These are phyloP conservation scores for Santalum album DNA, from an alignment of 164 flowering plant genomes.

Conservation along the genomic window DNA sequence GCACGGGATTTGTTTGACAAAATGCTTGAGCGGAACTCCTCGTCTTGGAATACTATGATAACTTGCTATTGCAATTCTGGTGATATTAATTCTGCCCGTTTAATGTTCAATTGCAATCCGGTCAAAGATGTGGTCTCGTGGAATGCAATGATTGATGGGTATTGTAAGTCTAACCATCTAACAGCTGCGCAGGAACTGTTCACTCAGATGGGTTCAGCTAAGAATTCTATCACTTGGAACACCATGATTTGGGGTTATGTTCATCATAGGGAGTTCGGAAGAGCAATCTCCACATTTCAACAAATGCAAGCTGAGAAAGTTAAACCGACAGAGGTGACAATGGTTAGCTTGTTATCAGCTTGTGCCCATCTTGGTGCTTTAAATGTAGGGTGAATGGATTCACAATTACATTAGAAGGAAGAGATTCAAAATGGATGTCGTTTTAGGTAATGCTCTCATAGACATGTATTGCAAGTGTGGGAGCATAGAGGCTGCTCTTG, in stretches of 20 bases:
- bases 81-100: slow-evolving; percentile 20
- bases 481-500: slow-evolving; percentile 21
- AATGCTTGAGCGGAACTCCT: slow-evolving; percentile 22
- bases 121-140: slow-evolving; percentile 32
- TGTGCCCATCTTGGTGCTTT: slow-evolving; percentile 42
- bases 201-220: slow-evolving; percentile 21
- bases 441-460: slow-evolving; percentile 31
- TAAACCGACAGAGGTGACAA: slow-evolving; percentile 30
- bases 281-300: slow-evolving; percentile 18
- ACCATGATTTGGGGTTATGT: slow-evolving; percentile 28
- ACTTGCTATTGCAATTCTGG: slow-evolving; percentile 27
- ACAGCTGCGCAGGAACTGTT: slow-evolving; percentile 25
- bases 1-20: slow-evolving; percentile 28
- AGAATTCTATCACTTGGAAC: slow-evolving; percentile 31
- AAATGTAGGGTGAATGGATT: slow-evolving; percentile 32
- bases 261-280: slow-evolving; percentile 14
- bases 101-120: slow-evolving; percentile 23
- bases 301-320: slow-evolving; percentile 25
- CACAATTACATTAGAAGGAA: slow-evolving; percentile 25
- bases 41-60: slow-evolving; percentile 36
- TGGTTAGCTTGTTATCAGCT: slow-evolving; percentile 36
- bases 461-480: slow-evolving; percentile 45
- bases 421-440: slow-evolving; percentile 20
- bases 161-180: slow-evolving; percentile 19
- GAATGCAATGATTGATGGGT: slow-evolving; percentile 39